Percentiles rank a stretch among this genome's conserved stretches.
Conservation (phyloP, 2,329 filamentous ascomycete genomes). For the Fusarium protoensiforme region DNA sequence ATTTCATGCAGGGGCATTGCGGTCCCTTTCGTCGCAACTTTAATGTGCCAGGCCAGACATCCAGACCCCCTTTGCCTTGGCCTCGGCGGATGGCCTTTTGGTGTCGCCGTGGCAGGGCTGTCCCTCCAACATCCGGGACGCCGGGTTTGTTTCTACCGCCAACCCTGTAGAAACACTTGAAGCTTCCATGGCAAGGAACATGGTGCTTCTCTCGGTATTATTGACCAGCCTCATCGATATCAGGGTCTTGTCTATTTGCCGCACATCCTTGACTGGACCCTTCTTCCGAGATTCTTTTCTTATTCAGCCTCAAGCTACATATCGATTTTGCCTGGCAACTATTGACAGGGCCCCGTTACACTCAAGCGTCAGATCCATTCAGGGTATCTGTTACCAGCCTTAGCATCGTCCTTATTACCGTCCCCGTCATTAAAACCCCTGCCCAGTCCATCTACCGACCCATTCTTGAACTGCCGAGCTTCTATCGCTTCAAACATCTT, state of each 20-base stretch:
- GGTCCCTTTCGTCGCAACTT: conserved; percentile 21
- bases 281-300: not conserved
- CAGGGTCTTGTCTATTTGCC: conserved; percentile 2
- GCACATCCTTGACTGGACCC: not conserved
- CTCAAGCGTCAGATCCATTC: not conserved
- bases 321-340: not conserved
- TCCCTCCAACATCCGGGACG: conserved; percentile 6
- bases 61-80: not conserved
- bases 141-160: conserved; percentile 10
- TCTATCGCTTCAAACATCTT: conserved; percentile 16
- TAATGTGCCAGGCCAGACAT: conserved; percentile 1
- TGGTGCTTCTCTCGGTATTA: not conserved
- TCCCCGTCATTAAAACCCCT: conserved; percentile 10
- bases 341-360: not conserved
- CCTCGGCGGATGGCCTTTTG: conserved; percentile 8
- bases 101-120: conserved; percentile 16
- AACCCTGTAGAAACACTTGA: conserved; percentile 4
- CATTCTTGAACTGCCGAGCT: conserved; percentile 8
- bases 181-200: not conserved
- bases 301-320: not conserved
- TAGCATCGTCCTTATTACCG: conserved; percentile 5
- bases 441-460: conserved; percentile 2
- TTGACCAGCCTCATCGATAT: not conserved
- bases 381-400: conserved; percentile 4
- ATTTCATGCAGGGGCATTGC: conserved; percentile 36